Evolutionary conservation across 441 rosid species (phyloP), one percentile per base, ranked within the genome.

Genomic region (Brassica balearica): DNA sequence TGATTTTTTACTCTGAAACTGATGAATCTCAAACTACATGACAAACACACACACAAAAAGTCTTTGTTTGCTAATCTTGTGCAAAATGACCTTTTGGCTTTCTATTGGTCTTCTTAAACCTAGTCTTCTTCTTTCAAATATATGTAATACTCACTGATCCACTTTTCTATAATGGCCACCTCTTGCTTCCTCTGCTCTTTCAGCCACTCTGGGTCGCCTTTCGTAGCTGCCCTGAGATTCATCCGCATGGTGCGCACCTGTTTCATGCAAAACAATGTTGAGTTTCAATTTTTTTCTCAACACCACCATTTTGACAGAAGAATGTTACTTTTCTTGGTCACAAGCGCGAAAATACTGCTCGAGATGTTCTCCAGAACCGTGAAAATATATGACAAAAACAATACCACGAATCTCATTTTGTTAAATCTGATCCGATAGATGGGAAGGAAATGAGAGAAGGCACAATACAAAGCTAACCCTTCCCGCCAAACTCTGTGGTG

Each of bases 171-270:
- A 59, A 89, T 89, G 70, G 82, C 80, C 61, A 89, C 87, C 78
- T 91, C 94, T 83, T 82, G 87, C 72, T 73, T 82, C 82, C 96
- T 85, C 82, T 76, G 88, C 68, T 91, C 83, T 25, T 64, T 74
- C 1, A 91, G 87, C 97, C 97, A 91, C 58, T 86, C 80, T 0
- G 96, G 94, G 46, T 91, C 94, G 1, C 76, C 86, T 82, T 85
- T 84, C 1, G 86, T 81, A 20, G 88, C 83, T 7, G 85, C 70
- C 41, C 92, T 89, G 29, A 91, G 87, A 83, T 25, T 25, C 27
- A 25, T 90, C 93, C 0, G 81, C 86, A 78, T 91, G 92, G 80
- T 90, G 92, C 71, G 96, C 94, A 78, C 96, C 92, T 91, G 68
- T 68, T 34, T 60, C 72, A 72, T 5, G 15, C 55, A 66, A 58